Conservation (phyloP, 2,329 filamentous ascomycete genomes). For the Neopestalotiopsis clavispora region DNA sequence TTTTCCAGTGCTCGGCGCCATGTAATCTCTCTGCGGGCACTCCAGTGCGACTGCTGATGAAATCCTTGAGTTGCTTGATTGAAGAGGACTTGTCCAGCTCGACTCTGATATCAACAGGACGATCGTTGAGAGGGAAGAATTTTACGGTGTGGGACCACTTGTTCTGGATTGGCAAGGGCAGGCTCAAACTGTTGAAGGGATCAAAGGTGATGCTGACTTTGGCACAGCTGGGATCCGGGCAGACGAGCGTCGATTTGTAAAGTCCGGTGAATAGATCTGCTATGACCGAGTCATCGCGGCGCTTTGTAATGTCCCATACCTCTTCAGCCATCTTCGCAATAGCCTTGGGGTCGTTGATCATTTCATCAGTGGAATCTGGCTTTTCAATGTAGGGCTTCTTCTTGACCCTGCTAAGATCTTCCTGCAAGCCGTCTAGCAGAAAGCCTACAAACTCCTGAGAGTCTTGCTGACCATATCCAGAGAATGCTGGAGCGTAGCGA, state of each 20-base stretch:
- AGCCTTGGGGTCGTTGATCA: slow-evolving; percentile 80
- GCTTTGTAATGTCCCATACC: slow-evolving; percentile 90
- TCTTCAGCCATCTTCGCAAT: slow-evolving; percentile 85
- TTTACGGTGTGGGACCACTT: slow-evolving; percentile 77
- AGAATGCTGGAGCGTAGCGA: slow-evolving; percentile 82
- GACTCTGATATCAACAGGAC: slow-evolving; percentile 73
- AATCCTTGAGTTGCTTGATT: slow-evolving; percentile 71
- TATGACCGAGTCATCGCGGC: slow-evolving; percentile 92
- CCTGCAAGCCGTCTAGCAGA: slow-evolving; percentile 90
- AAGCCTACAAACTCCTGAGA: slow-evolving; percentile 97
- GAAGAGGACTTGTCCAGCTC: slow-evolving; percentile 80
- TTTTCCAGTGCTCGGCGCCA: slow-evolving; percentile 80
- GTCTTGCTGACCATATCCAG: slow-evolving; percentile 94
- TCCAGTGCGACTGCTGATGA: slow-evolving; percentile 69
- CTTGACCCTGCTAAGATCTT: slow-evolving; percentile 90
- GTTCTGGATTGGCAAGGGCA: slow-evolving; percentile 87
- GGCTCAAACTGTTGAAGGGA: slow-evolving; percentile 91
- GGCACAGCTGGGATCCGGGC: slow-evolving; percentile 72
- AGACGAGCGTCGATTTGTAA: slow-evolving; percentile 97
- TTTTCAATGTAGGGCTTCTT: slow-evolving; percentile 98
- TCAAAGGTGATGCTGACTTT: slow-evolving; percentile 99
- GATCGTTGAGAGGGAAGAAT: slow-evolving; percentile 77
- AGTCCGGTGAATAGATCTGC: slow-evolving; percentile 96
- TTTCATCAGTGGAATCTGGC: slow-evolving; percentile 95
- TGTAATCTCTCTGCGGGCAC: slow-evolving; percentile 72